Evolutionary conservation across 768 basidiomycete species (phyloP).

Genomic region (Cantharellus cinnabarinus): DNA sequence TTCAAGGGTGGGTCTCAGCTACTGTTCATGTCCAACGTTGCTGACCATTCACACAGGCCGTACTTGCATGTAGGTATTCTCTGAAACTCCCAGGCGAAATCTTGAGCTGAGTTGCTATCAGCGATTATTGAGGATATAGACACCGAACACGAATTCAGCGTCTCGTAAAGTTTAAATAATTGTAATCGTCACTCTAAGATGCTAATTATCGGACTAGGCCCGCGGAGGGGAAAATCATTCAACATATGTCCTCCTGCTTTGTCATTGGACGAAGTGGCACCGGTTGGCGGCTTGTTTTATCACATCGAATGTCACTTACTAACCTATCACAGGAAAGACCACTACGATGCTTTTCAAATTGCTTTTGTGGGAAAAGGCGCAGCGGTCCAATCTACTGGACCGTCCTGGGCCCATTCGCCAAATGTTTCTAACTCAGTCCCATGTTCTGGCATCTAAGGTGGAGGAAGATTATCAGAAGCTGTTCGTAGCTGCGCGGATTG

Average conservation of each 20-base stretch:
- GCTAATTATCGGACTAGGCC: conserved; percentile 7
- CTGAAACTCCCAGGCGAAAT: background rate
- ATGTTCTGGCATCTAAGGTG: conserved; percentile 40
- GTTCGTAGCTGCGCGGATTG: conserved; percentile 18
- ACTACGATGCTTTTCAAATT: conserved; percentile 8
- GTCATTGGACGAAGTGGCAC: conserved; percentile 56
- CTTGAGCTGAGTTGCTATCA: conserved; percentile 9
- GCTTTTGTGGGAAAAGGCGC: conserved; percentile 1
- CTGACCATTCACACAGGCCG: conserved; percentile 9
- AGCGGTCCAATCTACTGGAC: background rate
- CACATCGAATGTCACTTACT: no score
- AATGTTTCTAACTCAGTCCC: conserved; percentile 7
- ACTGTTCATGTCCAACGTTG: conserved; percentile 13
- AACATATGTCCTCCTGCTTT: conserved; percentile 39
- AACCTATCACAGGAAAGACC: conserved; percentile 4
- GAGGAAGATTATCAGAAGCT: conserved; percentile 41
- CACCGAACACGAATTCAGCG: conserved; percentile 15
- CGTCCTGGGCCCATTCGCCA: background rate
- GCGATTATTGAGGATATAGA: conserved; percentile 34
- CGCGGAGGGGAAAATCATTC: conserved; percentile 36
- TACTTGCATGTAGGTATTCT: conserved; percentile 18
- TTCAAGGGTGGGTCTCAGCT: conserved; percentile 8
- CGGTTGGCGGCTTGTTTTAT: conserved; percentile 21
- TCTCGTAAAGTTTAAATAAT: conserved; percentile 14
- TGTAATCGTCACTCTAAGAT: background rate